These are phyloP conservation scores for Naematelia encephala DNA, from an alignment of 768 basidiomycete genomes.

Conservation along the genomic window DNA sequence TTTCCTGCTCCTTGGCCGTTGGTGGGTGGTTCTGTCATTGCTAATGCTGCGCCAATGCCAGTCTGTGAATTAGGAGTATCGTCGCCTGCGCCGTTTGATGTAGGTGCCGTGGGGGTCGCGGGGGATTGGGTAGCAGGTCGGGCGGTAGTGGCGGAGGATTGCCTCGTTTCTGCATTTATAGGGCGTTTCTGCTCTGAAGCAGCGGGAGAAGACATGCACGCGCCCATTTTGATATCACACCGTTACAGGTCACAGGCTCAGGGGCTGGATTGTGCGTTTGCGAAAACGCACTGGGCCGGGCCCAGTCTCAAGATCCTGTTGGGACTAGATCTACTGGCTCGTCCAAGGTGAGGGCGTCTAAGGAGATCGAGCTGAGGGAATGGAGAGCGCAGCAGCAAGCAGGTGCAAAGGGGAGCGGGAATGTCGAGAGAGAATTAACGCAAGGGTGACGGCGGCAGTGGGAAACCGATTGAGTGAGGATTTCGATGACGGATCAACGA, in stretches of 20 bases:
- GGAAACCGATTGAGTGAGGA: no score
- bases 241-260: no score
- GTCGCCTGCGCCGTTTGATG: conserved; percentile 6
- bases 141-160: conserved; percentile 5
- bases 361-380: no score
- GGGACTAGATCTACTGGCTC: no score
- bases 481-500: no score
- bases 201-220: conserved; percentile 44
- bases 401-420: no score
- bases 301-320: background rate
- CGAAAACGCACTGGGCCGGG: background rate
- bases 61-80: conserved; percentile 12
- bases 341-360: no score
- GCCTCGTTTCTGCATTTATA: conserved; percentile 4
- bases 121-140: conserved; percentile 1
- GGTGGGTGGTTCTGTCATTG: conserved; percentile 38
- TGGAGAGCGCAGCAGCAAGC: no score
- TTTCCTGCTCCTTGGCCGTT: conserved; percentile 21
- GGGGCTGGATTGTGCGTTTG: no score
- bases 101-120: conserved; percentile 9
- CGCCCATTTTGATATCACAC: conserved; percentile 44
- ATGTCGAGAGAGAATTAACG: no score
- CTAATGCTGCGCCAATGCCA: conserved; percentile 12
- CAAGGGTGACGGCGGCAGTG: no score
- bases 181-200: conserved; percentile 16